These are phyloP conservation scores for Ascochyta lentis DNA, from an alignment of 2,329 filamentous ascomycete species.

Conservation along the genomic window DNA sequence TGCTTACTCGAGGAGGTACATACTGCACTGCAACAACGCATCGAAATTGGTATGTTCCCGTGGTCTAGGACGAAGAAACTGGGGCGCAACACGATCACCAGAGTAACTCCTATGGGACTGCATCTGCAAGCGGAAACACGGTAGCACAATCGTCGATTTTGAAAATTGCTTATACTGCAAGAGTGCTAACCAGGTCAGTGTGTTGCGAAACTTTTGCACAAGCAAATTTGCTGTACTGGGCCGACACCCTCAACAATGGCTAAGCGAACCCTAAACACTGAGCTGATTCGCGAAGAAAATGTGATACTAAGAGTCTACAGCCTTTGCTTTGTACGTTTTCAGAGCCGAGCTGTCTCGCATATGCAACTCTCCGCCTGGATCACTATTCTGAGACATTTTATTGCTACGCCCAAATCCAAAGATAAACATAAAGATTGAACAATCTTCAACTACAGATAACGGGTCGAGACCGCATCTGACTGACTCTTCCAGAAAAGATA, in stretches of 20 bases:
- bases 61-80: conserved; percentile 11
- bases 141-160: conserved; percentile 2
- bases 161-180: neutral
- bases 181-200: neutral
- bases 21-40: neutral
- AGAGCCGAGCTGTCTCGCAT: too few species aligned
- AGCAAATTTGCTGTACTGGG: neutral
- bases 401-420: too few species aligned
- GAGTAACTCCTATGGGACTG: neutral
- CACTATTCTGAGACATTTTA: too few species aligned
- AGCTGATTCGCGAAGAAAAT: neutral
- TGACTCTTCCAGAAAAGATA: too few species aligned
- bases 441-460: too few species aligned
- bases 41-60: conserved; percentile 1
- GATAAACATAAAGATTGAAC: too few species aligned
- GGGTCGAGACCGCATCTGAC: too few species aligned
- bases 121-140: neutral
- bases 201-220: neutral
- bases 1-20: conserved; percentile 8
- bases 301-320: too few species aligned
- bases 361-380: too few species aligned
- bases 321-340: too few species aligned
- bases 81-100: neutral
- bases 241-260: neutral
- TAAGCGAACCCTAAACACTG: neutral